A percentile compares a stretch with the other conserved stretches of the same genome.
Conservation (phyloP, 352 stramenopile species). For the Globisporangium perplexum region DNA sequence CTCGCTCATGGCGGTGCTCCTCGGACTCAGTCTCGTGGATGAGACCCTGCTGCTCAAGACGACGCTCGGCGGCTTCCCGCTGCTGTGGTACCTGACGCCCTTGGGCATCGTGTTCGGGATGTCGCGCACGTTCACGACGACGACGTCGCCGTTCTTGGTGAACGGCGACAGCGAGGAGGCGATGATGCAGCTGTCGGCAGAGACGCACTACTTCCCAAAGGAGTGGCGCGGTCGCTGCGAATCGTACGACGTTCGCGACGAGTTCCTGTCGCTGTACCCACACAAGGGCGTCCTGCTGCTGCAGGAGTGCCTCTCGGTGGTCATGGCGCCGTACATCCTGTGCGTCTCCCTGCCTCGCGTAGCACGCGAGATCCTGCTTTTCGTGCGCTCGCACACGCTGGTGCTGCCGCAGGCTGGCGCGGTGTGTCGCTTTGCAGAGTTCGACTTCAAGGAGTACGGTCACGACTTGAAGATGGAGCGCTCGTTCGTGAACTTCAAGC, state of each 20-base stretch:
- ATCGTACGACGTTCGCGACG: constrained; percentile 82
- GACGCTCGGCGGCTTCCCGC: constrained; percentile 90
- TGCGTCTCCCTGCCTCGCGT: constrained; percentile 91
- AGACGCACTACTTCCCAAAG: constrained; percentile 97
- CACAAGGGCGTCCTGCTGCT: constrained; percentile 94
- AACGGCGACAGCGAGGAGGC: constrained; percentile 78
- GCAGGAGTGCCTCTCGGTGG: constrained; percentile 90
- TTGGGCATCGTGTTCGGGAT: constrained; percentile 79
- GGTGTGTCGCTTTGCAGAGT: constrained; percentile 93
- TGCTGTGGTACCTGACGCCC: constrained; percentile 97
- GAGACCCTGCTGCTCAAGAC: constrained; percentile 95
- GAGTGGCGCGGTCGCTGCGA: constrained; percentile 88
- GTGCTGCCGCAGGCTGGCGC: constrained; percentile 91
- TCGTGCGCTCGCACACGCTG: constrained; percentile 91
- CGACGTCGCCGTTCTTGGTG: constrained; percentile 59
- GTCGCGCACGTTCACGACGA: constrained; percentile 71
- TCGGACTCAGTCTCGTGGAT: constrained; percentile 92
- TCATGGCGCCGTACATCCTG: constrained; percentile 96
- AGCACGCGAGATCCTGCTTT: constrained; percentile 90
- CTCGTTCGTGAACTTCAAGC: constrained; percentile 96
- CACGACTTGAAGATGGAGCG: constrained; percentile 96
- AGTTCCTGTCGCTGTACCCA: constrained; percentile 90
- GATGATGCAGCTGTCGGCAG: constrained; percentile 79
- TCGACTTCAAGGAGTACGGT: constrained; percentile 95
- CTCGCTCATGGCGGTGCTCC: constrained; percentile 91